These are phyloP conservation scores for Alopecurus myosuroides DNA, from an alignment of 176 grass and related monocot species.

Conservation along the genomic window DNA sequence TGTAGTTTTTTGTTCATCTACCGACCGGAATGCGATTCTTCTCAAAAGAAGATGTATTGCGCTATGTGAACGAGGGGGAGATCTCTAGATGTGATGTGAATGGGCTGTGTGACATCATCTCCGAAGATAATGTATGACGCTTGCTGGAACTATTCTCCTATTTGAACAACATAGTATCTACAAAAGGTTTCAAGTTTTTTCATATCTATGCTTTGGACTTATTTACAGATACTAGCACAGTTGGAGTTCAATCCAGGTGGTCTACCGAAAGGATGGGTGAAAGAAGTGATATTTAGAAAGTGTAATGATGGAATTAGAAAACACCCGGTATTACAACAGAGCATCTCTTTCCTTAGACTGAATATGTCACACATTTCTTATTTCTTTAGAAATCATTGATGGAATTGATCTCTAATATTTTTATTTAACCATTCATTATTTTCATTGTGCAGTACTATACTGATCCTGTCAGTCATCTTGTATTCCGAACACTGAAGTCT, in stretches of 20 bases:
- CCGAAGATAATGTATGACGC: conserved; percentile 32
- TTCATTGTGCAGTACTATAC: conserved; percentile 53
- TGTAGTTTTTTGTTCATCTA: conserved; percentile 47
- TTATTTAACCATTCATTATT: conserved; percentile 2
- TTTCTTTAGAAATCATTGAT: background rate
- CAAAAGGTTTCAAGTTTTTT: background rate
- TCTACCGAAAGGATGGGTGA: conserved; percentile 54
- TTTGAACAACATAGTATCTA: background rate
- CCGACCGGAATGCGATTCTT: conserved; percentile 35
- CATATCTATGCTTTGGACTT: conserved; percentile 7
- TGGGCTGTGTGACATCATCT: conserved; percentile 29
- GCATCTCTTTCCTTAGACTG: background rate
- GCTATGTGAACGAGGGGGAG: conserved; percentile 26
- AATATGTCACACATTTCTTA: conserved; percentile 7
- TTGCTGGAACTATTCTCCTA: conserved; percentile 15
- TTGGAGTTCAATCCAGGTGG: conserved; percentile 55
- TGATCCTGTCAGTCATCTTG: conserved; percentile 41
- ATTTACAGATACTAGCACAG: conserved; percentile 42
- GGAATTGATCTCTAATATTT: conserved; percentile 9
- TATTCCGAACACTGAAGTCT: conserved; percentile 57
- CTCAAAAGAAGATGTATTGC: conserved; percentile 49
- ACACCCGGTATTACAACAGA: conserved; percentile 35
- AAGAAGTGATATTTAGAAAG: conserved; percentile 46
- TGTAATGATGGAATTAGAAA: conserved; percentile 49
- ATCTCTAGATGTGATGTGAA: conserved; percentile 26